A percentile compares a stretch with the other conserved stretches of the same genome.
Evolutionary conservation across 2,329 filamentous ascomycete genomes (phyloP).

Genomic region (Phyllosticta paracitricarpa): DNA sequence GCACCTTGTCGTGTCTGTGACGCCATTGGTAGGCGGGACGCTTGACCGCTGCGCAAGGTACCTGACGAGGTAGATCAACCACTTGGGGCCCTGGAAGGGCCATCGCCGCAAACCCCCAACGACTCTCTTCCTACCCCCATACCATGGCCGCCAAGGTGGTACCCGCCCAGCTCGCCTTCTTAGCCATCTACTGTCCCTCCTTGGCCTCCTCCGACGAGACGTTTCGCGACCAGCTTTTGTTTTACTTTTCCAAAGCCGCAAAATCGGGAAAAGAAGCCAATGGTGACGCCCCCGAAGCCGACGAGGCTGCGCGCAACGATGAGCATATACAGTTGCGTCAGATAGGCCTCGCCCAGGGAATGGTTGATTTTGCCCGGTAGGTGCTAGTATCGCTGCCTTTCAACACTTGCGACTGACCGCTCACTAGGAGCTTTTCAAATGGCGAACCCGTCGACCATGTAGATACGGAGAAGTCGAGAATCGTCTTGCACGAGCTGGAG

Average conservation of each 20-base stretch:
- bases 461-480: conserved; percentile 80
- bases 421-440: conserved; percentile 63
- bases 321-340: conserved; percentile 82
- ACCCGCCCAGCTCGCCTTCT: conserved; percentile 79
- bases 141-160: conserved; percentile 34
- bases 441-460: conserved; percentile 70
- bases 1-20: neutral
- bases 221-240: conserved; percentile 76
- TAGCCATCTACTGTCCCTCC: conserved; percentile 90
- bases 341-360: conserved; percentile 91
- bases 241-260: conserved; percentile 58
- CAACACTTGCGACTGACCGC: conserved; percentile 11
- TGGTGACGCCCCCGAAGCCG: conserved; percentile 22
- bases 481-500: conserved; percentile 81
- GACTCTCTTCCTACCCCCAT: neutral
- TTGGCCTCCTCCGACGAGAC: conserved; percentile 64
- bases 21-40: neutral
- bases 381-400: conserved; percentile 9
- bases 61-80: neutral
- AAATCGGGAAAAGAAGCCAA: conserved; percentile 10
- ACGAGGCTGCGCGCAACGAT: conserved; percentile 45
- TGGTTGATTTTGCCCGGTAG: conserved; percentile 78
- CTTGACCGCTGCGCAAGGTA: neutral
- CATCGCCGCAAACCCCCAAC: neutral
- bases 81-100: neutral